Conservation (phyloP, 306 rosid species). For the Trichosanthes cucumerina region DNA sequence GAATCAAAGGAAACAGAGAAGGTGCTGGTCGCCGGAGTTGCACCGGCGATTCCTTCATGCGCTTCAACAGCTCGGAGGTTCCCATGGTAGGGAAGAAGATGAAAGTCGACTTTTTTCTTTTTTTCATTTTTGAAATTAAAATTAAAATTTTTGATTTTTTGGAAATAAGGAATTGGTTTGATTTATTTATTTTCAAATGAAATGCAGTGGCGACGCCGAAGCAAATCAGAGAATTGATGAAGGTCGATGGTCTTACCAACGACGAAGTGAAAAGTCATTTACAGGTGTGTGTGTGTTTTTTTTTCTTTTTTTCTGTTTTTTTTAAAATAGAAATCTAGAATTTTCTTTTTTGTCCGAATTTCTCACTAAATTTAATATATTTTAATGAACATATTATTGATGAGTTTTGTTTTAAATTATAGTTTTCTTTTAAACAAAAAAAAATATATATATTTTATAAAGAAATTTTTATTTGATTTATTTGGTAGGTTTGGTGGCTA, state of each 20-base stretch:
- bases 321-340: not conserved
- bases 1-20: slow-evolving; percentile 56
- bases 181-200: not conserved
- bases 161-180: not conserved
- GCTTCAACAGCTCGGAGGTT: slow-evolving; percentile 84
- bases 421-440: not conserved
- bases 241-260: slow-evolving; percentile 91
- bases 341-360: not conserved
- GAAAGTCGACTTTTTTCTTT: not conserved
- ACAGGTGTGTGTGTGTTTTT: slow-evolving; percentile 65
- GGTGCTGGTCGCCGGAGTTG: slow-evolving; percentile 89
- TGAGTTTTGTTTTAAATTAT: not conserved
- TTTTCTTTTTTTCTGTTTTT: not conserved
- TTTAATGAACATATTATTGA: not conserved
- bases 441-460: not conserved
- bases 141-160: not conserved
- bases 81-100: slow-evolving; percentile 39
- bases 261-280: slow-evolving; percentile 95
- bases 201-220: slow-evolving; percentile 79
- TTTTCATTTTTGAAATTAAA: too few relatives aligned
- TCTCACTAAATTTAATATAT: not conserved
- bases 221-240: slow-evolving; percentile 85
- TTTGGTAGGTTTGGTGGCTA: not conserved
- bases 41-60: slow-evolving; percentile 72
- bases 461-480: not conserved